Evolutionary conservation across 805 yeast species (phyloP).

Genomic region (Vanderwaltozyma yarrowii): DNA sequence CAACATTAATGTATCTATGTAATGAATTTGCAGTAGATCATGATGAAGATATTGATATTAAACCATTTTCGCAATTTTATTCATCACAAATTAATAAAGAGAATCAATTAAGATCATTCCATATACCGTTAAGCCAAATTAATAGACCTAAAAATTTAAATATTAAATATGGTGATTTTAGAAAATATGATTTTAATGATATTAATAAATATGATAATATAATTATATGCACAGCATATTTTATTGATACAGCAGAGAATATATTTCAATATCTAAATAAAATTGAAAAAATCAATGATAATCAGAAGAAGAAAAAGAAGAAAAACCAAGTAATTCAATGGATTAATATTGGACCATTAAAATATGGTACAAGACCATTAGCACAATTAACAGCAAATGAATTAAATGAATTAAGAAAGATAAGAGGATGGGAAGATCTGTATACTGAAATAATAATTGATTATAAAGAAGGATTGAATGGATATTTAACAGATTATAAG

Average conservation of each 20-base stretch:
- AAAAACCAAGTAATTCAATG: conserved; percentile 44
- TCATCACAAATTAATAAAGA: conserved; percentile 46
- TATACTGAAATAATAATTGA: conserved; percentile 23
- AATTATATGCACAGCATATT: conserved; percentile 59
- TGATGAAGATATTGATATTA: conserved; percentile 17
- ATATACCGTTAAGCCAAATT: conserved; percentile 13
- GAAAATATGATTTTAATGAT: conserved; percentile 33
- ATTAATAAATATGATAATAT: conserved; percentile 33
- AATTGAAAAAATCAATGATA: conserved; percentile 37
- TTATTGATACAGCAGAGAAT: conserved; percentile 89
- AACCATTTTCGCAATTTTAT: conserved; percentile 54
- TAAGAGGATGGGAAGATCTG: conserved; percentile 54
- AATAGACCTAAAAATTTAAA: conserved; percentile 38
- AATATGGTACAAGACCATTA: conserved; percentile 79
- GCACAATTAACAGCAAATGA: conserved; percentile 72
- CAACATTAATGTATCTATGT: conserved; percentile 65
- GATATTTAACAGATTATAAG: conserved; percentile 55
- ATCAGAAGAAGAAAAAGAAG: not conserved
- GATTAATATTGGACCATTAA: conserved; percentile 88
- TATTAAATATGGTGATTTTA: conserved; percentile 54
- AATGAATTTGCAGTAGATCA: conserved; percentile 44
- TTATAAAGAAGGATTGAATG: conserved; percentile 33
- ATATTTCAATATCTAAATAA: conserved; percentile 63
- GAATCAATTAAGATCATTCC: conserved; percentile 41
- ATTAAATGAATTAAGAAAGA: conserved; percentile 38